These are phyloP conservation scores for Monilinia fructigena DNA, from an alignment of 2,329 filamentous ascomycete genomes.

Conservation along the genomic window DNA sequence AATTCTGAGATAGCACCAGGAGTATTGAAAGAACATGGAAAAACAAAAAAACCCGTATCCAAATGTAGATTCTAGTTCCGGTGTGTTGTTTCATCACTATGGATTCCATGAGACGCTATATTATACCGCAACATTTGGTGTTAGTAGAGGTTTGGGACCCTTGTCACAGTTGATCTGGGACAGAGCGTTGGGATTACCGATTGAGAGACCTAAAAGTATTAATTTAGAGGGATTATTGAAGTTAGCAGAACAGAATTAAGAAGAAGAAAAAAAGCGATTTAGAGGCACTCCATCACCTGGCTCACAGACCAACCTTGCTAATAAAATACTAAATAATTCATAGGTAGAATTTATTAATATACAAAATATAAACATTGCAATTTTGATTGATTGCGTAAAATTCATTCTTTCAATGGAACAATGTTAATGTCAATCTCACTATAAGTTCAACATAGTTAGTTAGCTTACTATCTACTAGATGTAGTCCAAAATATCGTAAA, in stretches of 20 bases:
- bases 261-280: neutral
- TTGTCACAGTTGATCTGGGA: slow-evolving; percentile 97
- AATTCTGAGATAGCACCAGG: slow-evolving; percentile 89
- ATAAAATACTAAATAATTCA: too few relatives aligned
- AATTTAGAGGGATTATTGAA: slow-evolving; percentile 84
- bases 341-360: too few relatives aligned
- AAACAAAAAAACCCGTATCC: slow-evolving; percentile 98
- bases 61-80: slow-evolving; percentile 91
- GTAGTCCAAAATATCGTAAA: too few relatives aligned
- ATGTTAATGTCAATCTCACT: too few relatives aligned
- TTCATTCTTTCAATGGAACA: too few relatives aligned
- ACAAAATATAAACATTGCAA: too few relatives aligned
- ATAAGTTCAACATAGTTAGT: too few relatives aligned
- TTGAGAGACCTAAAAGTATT: slow-evolving; percentile 97
- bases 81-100: slow-evolving; percentile 96
- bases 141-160: slow-evolving; percentile 74
- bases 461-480: too few relatives aligned
- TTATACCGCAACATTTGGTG: slow-evolving; percentile 75
- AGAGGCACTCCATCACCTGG: too few relatives aligned
- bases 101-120: slow-evolving; percentile 97
- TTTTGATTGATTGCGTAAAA: too few relatives aligned
- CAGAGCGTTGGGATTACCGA: slow-evolving; percentile 85
- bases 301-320: too few relatives aligned
- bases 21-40: slow-evolving; percentile 91
- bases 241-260: slow-evolving; percentile 47